Conservation (phyloP, 208 protist species). For the Trichomonas tenax region DNA sequence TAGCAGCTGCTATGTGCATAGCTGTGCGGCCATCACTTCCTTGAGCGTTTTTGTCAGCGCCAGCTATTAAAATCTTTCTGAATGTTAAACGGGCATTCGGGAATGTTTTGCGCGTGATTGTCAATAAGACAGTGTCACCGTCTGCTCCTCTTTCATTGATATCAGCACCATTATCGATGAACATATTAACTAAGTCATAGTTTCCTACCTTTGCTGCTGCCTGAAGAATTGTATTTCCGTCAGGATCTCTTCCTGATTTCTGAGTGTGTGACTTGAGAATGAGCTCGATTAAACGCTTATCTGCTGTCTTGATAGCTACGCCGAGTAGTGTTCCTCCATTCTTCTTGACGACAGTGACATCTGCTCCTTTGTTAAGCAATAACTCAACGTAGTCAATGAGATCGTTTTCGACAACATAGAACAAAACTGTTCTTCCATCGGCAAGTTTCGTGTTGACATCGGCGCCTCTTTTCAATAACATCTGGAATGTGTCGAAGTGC, state of each 20-base stretch:
- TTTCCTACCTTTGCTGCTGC: background rate
- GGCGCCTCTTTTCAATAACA: background rate
- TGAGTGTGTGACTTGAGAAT: background rate
- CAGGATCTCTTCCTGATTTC: background rate
- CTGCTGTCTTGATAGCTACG: background rate
- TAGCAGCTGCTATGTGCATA: background rate
- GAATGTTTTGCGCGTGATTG: background rate
- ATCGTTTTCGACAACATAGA: background rate
- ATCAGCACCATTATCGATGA: background rate
- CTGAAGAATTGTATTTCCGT: background rate
- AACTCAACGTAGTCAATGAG: background rate
- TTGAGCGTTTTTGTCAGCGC: background rate
- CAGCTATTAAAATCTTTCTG: background rate
- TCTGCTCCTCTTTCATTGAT: background rate
- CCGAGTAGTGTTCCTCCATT: background rate
- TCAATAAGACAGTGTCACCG: background rate
- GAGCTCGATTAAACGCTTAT: background rate
- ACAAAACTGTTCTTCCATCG: background rate
- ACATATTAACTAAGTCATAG: background rate
- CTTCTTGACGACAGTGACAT: background rate
- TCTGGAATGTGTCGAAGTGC: background rate
- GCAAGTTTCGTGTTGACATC: background rate
- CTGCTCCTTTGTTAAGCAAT: background rate
- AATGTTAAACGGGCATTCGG: background rate
- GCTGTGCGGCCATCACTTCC: background rate